phyloP scores from a whole-genome alignment of 2,329 filamentous ascomycete genomes.

The Chalaropsis ovoidea region DNA sequence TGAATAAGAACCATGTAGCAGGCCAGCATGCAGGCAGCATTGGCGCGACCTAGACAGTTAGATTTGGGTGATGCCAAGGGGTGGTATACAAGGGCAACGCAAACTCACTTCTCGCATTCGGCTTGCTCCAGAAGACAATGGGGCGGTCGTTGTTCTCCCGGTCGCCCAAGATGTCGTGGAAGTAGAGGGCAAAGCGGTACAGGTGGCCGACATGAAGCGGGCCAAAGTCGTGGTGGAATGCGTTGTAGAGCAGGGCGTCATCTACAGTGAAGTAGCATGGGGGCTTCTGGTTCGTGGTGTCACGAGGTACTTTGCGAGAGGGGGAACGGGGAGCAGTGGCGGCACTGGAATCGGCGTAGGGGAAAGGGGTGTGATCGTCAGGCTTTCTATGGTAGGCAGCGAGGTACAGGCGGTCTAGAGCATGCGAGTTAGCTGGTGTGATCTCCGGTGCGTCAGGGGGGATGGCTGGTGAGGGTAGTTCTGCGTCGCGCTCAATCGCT shows the following conservation, averaged over 20 bases:
- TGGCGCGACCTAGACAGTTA: constrained; percentile 59
- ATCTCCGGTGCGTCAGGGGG: background rate
- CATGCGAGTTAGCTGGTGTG: background rate
- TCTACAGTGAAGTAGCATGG: constrained; percentile 96
- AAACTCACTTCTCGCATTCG: constrained; percentile 69
- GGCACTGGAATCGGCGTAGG: constrained; percentile 51
- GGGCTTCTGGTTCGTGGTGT: constrained; percentile 33
- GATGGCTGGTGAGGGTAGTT: too few relatives aligned
- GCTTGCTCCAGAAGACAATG: constrained; percentile 91
- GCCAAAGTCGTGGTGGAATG: constrained; percentile 96
- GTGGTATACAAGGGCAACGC: constrained; percentile 2
- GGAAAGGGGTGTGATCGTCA: constrained; percentile 72
- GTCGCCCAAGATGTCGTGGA: constrained; percentile 88
- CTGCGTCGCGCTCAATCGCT: background rate
- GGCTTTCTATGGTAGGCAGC: constrained; percentile 81
- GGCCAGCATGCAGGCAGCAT: constrained; percentile 86
- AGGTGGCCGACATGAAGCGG: constrained; percentile 94
- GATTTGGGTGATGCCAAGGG: background rate
- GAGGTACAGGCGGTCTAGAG: constrained; percentile 80
- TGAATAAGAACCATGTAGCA: constrained; percentile 99
- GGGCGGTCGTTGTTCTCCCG: constrained; percentile 81
- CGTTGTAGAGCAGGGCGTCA: constrained; percentile 87
- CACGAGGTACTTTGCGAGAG: constrained; percentile 40
- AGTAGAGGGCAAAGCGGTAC: constrained; percentile 89
- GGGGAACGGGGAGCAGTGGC: constrained; percentile 38